Base-by-base conservation (phyloP, 805 yeast genomes). In the Kluyveromyces dobzhanskii region DNA sequence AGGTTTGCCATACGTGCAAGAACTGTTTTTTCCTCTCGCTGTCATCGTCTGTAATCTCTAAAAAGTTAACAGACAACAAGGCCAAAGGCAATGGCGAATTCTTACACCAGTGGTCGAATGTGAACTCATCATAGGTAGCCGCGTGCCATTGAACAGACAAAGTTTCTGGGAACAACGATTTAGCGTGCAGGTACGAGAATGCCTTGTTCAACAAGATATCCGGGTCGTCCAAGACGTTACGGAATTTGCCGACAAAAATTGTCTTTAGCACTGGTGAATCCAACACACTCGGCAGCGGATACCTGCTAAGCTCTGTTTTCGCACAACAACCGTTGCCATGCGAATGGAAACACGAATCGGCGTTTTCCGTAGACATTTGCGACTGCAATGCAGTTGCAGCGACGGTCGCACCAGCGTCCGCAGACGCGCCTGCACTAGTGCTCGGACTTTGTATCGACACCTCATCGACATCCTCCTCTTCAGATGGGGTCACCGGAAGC, bases 1-100 rank as follows among this genome's bases (percentile, higher is more conserved):
- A 40, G 14, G 38, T 32, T n/a, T 40, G 44, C 46, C 46, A 45
- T 13, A 43, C 13, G 13, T 19, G 37, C 14, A 21, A 17, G 29
- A 31, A 27, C 6, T 27, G 26, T 14, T 37, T 32, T 11, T 32
- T 31, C 30, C 12, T 24, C 17, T 32, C 40, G 24, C 9, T 6
- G 10, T 33, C 41, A 12, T 26, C 31, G 5, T 35, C 37, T 14
- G 24, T n/a, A 9, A 23, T 17, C 21, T 25, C 21, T 5, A 34
- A 16, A 9, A 34, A 26, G 17, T 34, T 34, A 9, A 39, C 17
- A 24, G 27, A 14, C 21, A 35, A 14, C 19, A 39, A 14, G 13
- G 42, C 39, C 21, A 35, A 18, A 11, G 39, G 30, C 16, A 35
- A 30, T 6, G 39, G 36, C 2, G 42, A 38, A 14, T 10, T 32